Conservation (phyloP, 192 early-diverging fungal species). For the Coemansia sp. region DNA sequence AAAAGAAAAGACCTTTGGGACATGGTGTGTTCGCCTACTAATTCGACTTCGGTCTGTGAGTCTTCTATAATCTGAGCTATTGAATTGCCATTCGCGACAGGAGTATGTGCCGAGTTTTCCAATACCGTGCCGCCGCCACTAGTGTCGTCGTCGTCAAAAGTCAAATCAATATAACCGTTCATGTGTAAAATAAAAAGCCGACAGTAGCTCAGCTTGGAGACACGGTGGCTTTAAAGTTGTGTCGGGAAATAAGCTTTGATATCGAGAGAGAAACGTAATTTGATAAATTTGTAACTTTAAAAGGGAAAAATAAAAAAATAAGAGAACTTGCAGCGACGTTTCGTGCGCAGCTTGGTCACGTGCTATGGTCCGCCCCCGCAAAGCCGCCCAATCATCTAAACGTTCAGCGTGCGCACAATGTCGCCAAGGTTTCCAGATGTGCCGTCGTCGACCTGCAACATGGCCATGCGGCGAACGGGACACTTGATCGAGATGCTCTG, state of each 20-base stretch:
- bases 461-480: slow-evolving; percentile 46
- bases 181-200: neutral
- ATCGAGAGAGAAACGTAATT: neutral
- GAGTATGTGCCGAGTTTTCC: neutral
- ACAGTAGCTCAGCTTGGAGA: neutral
- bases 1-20: slow-evolving; percentile 9
- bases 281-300: neutral
- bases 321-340: too few species aligned
- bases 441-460: slow-evolving; percentile 47
- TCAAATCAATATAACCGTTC: slow-evolving; percentile 45
- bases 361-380: neutral
- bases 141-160: slow-evolving; percentile 32
- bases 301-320: neutral
- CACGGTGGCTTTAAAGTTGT: neutral
- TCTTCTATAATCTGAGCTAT: neutral
- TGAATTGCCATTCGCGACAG: neutral
- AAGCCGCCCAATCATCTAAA: slow-evolving; percentile 7
- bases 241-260: neutral
- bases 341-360: neutral
- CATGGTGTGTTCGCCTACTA: neutral
- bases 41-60: neutral
- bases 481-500: slow-evolving; percentile 46
- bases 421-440: slow-evolving; percentile 45
- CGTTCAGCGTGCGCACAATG: slow-evolving; percentile 46
- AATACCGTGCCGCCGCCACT: neutral